These are phyloP conservation scores for Diaporthe eres DNA, from an alignment of 2,329 filamentous ascomycete genomes.

Conservation along the genomic window DNA sequence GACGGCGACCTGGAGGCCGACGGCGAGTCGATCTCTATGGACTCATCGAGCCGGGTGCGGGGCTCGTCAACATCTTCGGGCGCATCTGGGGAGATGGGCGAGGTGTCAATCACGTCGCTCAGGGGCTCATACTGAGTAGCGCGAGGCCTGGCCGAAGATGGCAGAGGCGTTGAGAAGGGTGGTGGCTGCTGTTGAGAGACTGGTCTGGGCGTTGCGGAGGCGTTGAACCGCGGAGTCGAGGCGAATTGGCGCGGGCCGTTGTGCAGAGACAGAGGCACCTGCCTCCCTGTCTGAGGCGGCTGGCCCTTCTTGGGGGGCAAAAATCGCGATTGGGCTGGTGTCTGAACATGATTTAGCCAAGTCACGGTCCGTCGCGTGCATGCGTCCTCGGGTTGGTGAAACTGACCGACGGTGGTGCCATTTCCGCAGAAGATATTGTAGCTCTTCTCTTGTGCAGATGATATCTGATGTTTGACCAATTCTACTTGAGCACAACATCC, in stretches of 20 bases:
- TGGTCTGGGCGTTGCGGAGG: conserved; percentile 41
- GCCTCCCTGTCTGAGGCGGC: conserved; percentile 41
- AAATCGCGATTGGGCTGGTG: conserved; percentile 48
- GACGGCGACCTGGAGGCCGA: conserved; percentile 42
- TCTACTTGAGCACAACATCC: not conserved
- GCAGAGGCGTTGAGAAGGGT: conserved; percentile 40
- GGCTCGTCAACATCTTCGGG: conserved; percentile 13
- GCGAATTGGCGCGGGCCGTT: conserved; percentile 43
- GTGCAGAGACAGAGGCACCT: conserved; percentile 34
- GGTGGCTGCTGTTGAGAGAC: conserved; percentile 40
- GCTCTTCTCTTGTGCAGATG: not conserved
- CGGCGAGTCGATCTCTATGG: conserved; percentile 47
- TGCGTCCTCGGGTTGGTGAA: not conserved
- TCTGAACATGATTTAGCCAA: conserved; percentile 40
- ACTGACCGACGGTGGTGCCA: conserved; percentile 40
- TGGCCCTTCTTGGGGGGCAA: conserved; percentile 44
- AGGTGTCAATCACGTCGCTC: conserved; percentile 46
- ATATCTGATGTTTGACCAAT: not conserved
- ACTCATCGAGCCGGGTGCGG: conserved; percentile 35
- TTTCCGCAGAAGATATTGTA: not conserved
- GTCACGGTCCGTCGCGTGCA: not conserved
- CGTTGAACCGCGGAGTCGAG: conserved; percentile 47
- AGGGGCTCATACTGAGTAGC: conserved; percentile 42
- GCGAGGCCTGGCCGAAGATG: conserved; percentile 38
- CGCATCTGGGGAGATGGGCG: conserved; percentile 41